Evolutionary conservation across 1,284 basidiomycete genomes (phyloP).

Genomic region (Papiliotrema laurentii): DNA sequence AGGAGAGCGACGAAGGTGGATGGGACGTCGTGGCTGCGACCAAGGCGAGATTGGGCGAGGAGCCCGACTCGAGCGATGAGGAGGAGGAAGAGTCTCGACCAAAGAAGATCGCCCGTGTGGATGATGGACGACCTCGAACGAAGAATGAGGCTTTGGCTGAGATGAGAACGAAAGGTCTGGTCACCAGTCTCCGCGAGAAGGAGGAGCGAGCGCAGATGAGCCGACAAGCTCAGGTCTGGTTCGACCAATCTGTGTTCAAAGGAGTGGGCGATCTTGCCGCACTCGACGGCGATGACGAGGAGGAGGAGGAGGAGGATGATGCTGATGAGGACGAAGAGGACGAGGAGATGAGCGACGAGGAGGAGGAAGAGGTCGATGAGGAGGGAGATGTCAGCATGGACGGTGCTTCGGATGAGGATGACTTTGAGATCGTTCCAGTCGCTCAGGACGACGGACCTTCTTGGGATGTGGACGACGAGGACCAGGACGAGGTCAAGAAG

Average conservation of each 20-base stretch:
- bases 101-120: constrained; percentile 24
- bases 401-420: constrained; percentile 43
- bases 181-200: constrained; percentile 36
- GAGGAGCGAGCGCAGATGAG: constrained; percentile 47
- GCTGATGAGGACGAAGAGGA: constrained; percentile 48
- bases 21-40: constrained; percentile 66
- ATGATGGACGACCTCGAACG: constrained; percentile 14
- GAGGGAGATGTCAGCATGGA: constrained; percentile 39
- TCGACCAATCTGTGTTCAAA: constrained; percentile 88
- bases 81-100: constrained; percentile 34
- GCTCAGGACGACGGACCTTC: constrained; percentile 58
- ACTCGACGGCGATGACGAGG: constrained; percentile 51
- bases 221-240: constrained; percentile 72
- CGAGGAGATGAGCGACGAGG: constrained; percentile 22
- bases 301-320: constrained; percentile 42
- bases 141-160: constrained; percentile 10
- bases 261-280: constrained; percentile 60
- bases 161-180: constrained; percentile 35
- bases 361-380: constrained; percentile 16
- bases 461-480: constrained; percentile 77
- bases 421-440: constrained; percentile 71
- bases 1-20: constrained; percentile 59
- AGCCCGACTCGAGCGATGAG: constrained; percentile 49
- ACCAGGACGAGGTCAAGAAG: constrained; percentile 70
- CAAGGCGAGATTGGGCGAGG: constrained; percentile 59